Conservation (phyloP, 2,329 filamentous ascomycete genomes). For the Dactylellina parvicollis region DNA sequence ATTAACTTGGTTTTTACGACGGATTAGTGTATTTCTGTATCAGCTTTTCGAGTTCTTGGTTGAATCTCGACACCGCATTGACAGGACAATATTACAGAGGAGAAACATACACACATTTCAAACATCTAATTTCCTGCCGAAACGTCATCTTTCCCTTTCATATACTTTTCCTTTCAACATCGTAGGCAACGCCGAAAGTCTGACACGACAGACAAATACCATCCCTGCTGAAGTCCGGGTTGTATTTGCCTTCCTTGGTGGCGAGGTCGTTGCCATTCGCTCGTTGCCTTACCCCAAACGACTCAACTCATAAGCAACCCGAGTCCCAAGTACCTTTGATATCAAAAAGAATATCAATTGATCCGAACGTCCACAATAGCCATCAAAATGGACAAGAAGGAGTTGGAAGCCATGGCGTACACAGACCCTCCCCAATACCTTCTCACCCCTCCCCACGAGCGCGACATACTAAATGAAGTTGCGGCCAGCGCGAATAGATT, state of each 20-base stretch:
- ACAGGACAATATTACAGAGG: constrained; percentile 3
- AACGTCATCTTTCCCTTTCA: constrained; percentile 20
- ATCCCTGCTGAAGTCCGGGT: constrained; percentile 23
- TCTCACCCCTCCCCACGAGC: constrained; percentile 50
- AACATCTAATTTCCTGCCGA: background rate
- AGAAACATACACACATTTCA: constrained; percentile 23
- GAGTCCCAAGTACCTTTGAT: background rate
- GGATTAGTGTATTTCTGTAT: constrained; percentile 12
- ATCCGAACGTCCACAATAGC: constrained; percentile 14
- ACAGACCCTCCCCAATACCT: constrained; percentile 51
- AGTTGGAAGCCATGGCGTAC: constrained; percentile 52
- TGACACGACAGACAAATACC: constrained; percentile 25
- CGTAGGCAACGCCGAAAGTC: constrained; percentile 20
- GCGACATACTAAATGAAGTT: constrained; percentile 52
- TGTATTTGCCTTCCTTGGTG: constrained; percentile 19
- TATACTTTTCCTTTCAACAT: constrained; percentile 1
- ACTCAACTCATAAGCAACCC: constrained; percentile 20
- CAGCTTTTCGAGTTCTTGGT: constrained; percentile 20
- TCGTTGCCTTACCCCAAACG: constrained; percentile 18
- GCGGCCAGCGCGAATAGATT: constrained; percentile 37
- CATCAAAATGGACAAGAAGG: constrained; percentile 49
- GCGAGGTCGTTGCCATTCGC: constrained; percentile 8
- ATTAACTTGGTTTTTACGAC: constrained; percentile 36
- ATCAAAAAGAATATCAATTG: constrained; percentile 3
- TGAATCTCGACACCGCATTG: constrained; percentile 24